Evolutionary conservation across 164 flowering plant genomes (phyloP).

Genomic region (Echeveria elegans): DNA sequence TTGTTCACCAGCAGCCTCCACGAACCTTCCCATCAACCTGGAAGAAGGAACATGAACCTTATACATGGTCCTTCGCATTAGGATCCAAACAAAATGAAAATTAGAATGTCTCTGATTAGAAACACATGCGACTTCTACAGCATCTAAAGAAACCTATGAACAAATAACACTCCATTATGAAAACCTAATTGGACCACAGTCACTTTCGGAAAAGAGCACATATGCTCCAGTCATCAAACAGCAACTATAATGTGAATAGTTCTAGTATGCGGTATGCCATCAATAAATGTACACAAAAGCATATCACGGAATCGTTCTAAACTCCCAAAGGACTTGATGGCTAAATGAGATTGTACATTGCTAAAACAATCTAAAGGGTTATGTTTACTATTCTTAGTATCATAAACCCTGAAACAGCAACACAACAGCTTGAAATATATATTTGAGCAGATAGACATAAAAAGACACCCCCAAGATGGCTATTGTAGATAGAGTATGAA

Average conservation of each 20-base stretch:
- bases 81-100: constrained; percentile 2
- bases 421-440: background rate
- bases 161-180: background rate
- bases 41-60: background rate
- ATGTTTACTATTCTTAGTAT: background rate
- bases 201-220: constrained; percentile 1
- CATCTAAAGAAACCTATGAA: background rate
- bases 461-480: too few relatives aligned
- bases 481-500: background rate
- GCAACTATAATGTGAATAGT: constrained; percentile 2
- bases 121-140: background rate
- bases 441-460: background rate
- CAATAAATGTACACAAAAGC: background rate
- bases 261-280: background rate
- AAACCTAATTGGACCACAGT: constrained; percentile 1
- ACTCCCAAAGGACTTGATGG: background rate
- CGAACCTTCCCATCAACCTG: constrained; percentile 6
- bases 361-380: background rate
- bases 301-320: background rate
- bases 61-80: background rate
- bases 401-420: background rate
- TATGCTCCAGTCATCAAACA: constrained; percentile 3
- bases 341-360: background rate
- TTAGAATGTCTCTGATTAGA: constrained; percentile 1
- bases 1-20: constrained; percentile 7